Evolutionary conservation across 331 rosid genomes (phyloP).

Genomic region (Malus hybrid): DNA sequence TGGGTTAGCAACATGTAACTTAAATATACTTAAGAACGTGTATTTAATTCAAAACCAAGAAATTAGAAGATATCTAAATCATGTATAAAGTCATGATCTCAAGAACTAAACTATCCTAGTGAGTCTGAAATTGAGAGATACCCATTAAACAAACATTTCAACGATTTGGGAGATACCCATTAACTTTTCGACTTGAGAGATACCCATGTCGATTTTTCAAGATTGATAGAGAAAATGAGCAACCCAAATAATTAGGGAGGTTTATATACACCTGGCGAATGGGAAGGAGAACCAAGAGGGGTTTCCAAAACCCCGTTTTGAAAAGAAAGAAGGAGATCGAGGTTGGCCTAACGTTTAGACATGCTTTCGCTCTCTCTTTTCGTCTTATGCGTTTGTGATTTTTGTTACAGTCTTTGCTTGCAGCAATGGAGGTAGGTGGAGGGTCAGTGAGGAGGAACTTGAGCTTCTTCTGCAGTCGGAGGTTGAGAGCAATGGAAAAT

Average conservation of each 20-base stretch:
- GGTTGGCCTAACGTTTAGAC: slow-evolving; percentile 47
- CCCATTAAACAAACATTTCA: background rate
- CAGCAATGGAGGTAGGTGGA: background rate
- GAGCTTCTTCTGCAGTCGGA: too few species aligned
- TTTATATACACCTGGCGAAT: slow-evolving; percentile 26
- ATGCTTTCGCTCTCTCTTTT: slow-evolving; percentile 15
- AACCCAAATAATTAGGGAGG: background rate
- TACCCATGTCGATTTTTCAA: background rate
- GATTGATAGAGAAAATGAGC: background rate
- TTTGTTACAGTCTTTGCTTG: background rate
- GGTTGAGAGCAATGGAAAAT: too few species aligned
- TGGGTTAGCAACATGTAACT: too few species aligned
- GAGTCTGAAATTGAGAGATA: background rate
- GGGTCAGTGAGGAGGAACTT: too few species aligned
- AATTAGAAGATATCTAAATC: too few species aligned
- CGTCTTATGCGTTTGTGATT: background rate
- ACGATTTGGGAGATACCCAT: background rate
- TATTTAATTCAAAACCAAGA: too few species aligned
- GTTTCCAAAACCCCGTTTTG: slow-evolving; percentile 76
- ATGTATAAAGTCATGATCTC: too few species aligned
- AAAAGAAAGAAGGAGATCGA: slow-evolving; percentile 86
- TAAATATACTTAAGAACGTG: too few species aligned
- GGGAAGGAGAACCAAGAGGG: slow-evolving; percentile 72
- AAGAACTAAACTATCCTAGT: too few species aligned
- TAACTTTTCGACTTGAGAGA: background rate